Conservation (phyloP, 257 asterid genomes). For the Anisodus acutangulus region DNA sequence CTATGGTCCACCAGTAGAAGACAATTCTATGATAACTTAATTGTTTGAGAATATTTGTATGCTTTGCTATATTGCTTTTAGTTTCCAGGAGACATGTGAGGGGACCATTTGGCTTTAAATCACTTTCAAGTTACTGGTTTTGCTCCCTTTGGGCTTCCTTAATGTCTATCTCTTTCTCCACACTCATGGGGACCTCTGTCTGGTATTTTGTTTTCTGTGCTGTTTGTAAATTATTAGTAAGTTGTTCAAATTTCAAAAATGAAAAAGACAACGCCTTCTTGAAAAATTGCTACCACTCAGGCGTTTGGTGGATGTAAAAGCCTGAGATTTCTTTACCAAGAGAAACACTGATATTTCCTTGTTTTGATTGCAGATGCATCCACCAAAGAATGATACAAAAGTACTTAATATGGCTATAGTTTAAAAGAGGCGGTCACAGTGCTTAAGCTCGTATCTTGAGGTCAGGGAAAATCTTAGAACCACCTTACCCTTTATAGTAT, state of each 20-base stretch:
- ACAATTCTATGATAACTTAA: conserved; percentile 23
- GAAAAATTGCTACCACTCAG: conserved; percentile 47
- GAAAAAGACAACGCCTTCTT: conserved; percentile 44
- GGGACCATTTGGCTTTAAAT: conserved; percentile 64
- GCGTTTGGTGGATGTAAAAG: conserved; percentile 54
- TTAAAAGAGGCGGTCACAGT: no score
- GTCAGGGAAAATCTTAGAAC: no score
- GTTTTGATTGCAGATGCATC: conserved; percentile 20
- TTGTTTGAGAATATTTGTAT: conserved; percentile 29
- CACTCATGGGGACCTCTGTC: conserved; percentile 83
- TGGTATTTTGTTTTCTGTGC: conserved; percentile 58
- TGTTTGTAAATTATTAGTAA: conserved; percentile 45
- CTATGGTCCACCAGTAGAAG: conserved; percentile 26
- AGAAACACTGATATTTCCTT: conserved; percentile 39
- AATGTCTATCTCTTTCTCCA: conserved; percentile 49
- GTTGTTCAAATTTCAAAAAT: conserved; percentile 36
- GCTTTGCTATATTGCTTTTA: conserved; percentile 9
- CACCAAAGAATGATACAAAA: conserved; percentile 16
- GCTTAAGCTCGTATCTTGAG: no score
- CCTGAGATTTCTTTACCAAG: conserved; percentile 49
- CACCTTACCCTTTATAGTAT: not conserved
- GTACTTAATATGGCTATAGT: not conserved
- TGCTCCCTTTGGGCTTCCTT: conserved; percentile 46
- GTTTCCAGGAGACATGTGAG: conserved; percentile 40
- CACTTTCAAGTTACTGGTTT: conserved; percentile 50